Percentiles rank a stretch among this genome's conserved stretches.
Evolutionary conservation across 2,329 filamentous ascomycete species (phyloP).

Genomic region (Ophiocordyceps unilateralis): DNA sequence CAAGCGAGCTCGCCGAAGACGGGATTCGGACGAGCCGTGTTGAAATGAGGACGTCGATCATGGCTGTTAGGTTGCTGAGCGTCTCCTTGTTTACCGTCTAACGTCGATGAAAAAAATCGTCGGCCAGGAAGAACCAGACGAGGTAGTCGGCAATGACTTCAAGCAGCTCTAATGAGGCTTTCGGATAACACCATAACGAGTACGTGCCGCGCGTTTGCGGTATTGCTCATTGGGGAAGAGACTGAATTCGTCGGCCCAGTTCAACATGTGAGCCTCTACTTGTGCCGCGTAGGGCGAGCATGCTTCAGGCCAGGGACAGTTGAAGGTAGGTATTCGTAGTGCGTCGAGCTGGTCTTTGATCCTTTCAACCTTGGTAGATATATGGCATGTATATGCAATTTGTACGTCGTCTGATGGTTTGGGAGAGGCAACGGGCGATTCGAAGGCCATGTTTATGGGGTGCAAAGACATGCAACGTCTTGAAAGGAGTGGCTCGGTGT

Average conservation of each 20-base stretch:
- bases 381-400: too few species aligned
- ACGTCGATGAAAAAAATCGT: background rate
- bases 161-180: background rate
- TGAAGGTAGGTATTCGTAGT: background rate
- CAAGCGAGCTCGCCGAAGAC: background rate
- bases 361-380: too few species aligned
- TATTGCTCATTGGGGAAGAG: background rate
- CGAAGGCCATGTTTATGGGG: too few species aligned
- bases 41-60: background rate
- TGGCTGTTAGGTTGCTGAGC: background rate
- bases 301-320: background rate
- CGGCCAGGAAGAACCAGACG: background rate
- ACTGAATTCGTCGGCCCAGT: background rate
- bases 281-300: background rate
- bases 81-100: background rate
- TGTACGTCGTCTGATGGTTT: too few species aligned
- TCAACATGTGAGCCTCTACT: background rate
- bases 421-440: too few species aligned
- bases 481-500: too few species aligned
- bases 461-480: too few species aligned
- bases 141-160: background rate
- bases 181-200: background rate
- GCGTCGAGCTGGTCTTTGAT: background rate
- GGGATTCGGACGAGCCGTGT: background rate
- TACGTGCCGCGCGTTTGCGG: background rate